Conservation (phyloP, 2,329 filamentous ascomycete genomes). For the Aspergillus unguis region DNA sequence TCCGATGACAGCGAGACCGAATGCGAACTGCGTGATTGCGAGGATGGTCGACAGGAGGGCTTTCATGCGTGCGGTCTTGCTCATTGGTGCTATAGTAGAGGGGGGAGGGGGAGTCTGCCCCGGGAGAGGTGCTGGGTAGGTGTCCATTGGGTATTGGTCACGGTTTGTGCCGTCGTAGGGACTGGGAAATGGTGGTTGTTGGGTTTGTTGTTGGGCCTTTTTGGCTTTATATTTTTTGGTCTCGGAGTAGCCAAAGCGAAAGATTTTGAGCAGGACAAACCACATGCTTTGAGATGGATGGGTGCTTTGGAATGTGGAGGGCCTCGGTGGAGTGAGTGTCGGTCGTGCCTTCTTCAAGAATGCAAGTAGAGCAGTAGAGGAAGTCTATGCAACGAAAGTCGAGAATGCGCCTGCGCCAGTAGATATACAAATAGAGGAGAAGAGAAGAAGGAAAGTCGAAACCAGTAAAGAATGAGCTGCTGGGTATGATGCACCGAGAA, state of each 20-base stretch:
- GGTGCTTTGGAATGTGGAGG: background rate
- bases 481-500: constrained; percentile 4
- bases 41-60: constrained; percentile 42
- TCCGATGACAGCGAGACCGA: constrained; percentile 72
- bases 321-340: background rate
- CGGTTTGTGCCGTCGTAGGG: background rate
- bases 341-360: constrained; percentile 2
- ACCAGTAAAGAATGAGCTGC: constrained; percentile 11
- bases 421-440: constrained; percentile 6
- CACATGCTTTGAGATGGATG: constrained; percentile 21
- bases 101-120: constrained; percentile 13
- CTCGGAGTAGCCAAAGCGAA: constrained; percentile 28
- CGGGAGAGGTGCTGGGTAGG: constrained; percentile 3
- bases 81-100: background rate
- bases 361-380: background rate
- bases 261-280: constrained; percentile 28
- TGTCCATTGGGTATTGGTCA: constrained; percentile 10
- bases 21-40: constrained; percentile 73
- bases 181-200: constrained; percentile 9
- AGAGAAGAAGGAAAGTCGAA: constrained; percentile 14
- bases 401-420: constrained; percentile 17
- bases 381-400: background rate
- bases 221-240: constrained; percentile 31
- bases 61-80: constrained; percentile 17
- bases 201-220: constrained; percentile 19